Conservation (phyloP, 1,284 basidiomycete species). For the Rugosomyces carneus region DNA sequence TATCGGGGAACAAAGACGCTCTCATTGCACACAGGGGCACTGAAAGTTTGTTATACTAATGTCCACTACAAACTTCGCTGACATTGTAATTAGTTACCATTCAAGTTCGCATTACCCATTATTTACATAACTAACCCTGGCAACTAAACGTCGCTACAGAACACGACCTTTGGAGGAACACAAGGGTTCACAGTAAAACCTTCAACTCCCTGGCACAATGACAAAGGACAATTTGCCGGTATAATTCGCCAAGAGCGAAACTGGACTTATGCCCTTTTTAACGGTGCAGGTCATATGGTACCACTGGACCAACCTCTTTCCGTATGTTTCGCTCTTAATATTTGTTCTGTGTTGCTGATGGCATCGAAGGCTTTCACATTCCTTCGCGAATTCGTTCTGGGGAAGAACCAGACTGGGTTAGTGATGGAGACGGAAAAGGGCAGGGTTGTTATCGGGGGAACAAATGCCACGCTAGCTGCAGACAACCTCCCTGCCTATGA, state of each 20-base stretch:
- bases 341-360: not conserved
- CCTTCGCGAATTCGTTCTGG: constrained; percentile 55
- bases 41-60: constrained; percentile 38
- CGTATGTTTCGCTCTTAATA: too few species aligned
- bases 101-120: constrained; percentile 35
- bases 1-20: constrained; percentile 63
- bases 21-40: constrained; percentile 61
- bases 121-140: not conserved
- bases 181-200: constrained; percentile 66
- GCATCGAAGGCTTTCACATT: constrained; percentile 44
- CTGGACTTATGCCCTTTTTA: constrained; percentile 58
- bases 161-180: constrained; percentile 69
- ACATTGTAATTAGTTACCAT: constrained; percentile 44
- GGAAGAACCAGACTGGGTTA: constrained; percentile 45
- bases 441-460: constrained; percentile 47
- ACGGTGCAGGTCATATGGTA: constrained; percentile 54
- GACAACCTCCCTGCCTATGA: constrained; percentile 45
- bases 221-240: constrained; percentile 53
- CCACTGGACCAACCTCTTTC: constrained; percentile 41
- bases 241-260: constrained; percentile 68
- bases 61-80: constrained; percentile 8
- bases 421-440: constrained; percentile 29
- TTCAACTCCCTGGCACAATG: constrained; percentile 59
- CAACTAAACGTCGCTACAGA: constrained; percentile 35
- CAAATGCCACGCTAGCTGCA: constrained; percentile 34